A percentile compares a stretch with the other conserved stretches of the same genome.
phyloP scores from a whole-genome alignment of 495 filamentous ascomycete genomes.

The Pyrenula massariospora region DNA sequence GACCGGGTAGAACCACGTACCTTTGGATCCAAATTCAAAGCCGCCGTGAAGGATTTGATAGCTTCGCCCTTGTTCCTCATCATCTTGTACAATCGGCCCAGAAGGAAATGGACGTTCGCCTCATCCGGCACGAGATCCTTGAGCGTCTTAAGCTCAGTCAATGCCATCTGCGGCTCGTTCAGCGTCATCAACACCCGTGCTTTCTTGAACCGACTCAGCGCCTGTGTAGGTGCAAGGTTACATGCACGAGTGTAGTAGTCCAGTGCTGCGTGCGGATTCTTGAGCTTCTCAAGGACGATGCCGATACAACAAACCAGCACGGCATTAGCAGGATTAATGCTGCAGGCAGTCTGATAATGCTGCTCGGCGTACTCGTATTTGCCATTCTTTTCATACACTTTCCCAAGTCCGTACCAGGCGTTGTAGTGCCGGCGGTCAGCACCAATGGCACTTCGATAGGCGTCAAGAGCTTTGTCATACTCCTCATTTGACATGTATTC shows the following conservation, averaged over 20 bases:
- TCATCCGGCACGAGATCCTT: slow-evolving; percentile 89
- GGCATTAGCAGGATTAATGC: slow-evolving; percentile 84
- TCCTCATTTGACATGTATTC: slow-evolving; percentile 96
- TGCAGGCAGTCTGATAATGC: slow-evolving; percentile 76
- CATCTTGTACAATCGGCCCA: slow-evolving; percentile 78
- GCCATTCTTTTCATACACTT: slow-evolving; percentile 87
- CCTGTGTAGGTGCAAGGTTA: slow-evolving; percentile 65
- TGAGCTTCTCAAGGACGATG: slow-evolving; percentile 74
- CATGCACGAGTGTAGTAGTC: slow-evolving; percentile 69
- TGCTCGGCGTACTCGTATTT: slow-evolving; percentile 82
- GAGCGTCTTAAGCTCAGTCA: slow-evolving; percentile 67
- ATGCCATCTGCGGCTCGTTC: slow-evolving; percentile 55
- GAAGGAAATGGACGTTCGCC: slow-evolving; percentile 86
- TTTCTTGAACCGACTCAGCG: slow-evolving; percentile 80
- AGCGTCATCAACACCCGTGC: slow-evolving; percentile 75
- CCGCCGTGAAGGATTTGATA: slow-evolving; percentile 85
- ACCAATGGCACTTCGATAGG: slow-evolving; percentile 71
- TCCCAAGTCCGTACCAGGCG: slow-evolving; percentile 90
- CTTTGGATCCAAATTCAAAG: slow-evolving; percentile 93
- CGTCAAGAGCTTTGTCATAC: slow-evolving; percentile 81
- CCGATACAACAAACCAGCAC: slow-evolving; percentile 87
- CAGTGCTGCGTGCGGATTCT: slow-evolving; percentile 65
- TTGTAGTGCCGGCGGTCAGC: slow-evolving; percentile 90
- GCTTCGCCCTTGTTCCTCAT: slow-evolving; percentile 67
- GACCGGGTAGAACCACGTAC: slow-evolving; percentile 32